A percentile compares a stretch with the other conserved stretches of the same genome.
phyloP scores from a whole-genome alignment of 257 asterid species.

The Fraxinus excelsior region DNA sequence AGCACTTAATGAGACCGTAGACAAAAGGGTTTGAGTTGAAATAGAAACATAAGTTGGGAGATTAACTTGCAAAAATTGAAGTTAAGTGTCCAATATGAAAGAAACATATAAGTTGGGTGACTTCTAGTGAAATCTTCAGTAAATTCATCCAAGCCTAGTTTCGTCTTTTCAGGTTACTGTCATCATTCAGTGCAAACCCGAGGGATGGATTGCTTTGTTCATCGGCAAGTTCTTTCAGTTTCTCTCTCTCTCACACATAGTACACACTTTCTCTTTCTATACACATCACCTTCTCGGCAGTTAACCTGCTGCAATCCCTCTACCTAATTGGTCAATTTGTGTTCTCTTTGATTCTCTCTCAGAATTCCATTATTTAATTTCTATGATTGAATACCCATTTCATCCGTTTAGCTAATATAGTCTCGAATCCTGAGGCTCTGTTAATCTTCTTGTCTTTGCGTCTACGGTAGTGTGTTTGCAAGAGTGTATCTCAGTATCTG shows the following conservation, averaged over 20 bases:
- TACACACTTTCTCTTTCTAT: conserved; percentile 6
- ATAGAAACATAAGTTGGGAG: neutral
- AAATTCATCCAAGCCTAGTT: conserved; percentile 25
- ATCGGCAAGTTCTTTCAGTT: conserved; percentile 50
- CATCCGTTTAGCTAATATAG: neutral
- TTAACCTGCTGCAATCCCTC: conserved; percentile 50
- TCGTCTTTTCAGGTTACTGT: conserved; percentile 33
- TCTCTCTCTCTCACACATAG: conserved; percentile 23
- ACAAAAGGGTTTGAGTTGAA: conserved; percentile 11
- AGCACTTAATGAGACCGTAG: conserved; percentile 13
- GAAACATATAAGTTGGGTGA: neutral
- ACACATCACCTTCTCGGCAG: conserved; percentile 42
- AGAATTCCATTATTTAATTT: conserved; percentile 38
- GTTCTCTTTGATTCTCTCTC: neutral
- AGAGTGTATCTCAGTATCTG: neutral
- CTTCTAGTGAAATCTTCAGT: neutral
- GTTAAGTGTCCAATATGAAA: neutral
- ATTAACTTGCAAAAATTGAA: neutral
- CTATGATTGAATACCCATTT: conserved; percentile 34
- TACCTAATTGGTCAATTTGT: conserved; percentile 37
- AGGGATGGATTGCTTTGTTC: conserved; percentile 72
- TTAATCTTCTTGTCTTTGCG: conserved; percentile 18
- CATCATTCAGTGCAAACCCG: neutral
- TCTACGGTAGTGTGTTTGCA: neutral
- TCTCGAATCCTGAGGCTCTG: conserved; percentile 15